A percentile compares a stretch with the other conserved stretches of the same genome.
These are phyloP conservation scores for Benincasa hispida DNA, from an alignment of 306 rosid genomes.

Conservation along the genomic window DNA sequence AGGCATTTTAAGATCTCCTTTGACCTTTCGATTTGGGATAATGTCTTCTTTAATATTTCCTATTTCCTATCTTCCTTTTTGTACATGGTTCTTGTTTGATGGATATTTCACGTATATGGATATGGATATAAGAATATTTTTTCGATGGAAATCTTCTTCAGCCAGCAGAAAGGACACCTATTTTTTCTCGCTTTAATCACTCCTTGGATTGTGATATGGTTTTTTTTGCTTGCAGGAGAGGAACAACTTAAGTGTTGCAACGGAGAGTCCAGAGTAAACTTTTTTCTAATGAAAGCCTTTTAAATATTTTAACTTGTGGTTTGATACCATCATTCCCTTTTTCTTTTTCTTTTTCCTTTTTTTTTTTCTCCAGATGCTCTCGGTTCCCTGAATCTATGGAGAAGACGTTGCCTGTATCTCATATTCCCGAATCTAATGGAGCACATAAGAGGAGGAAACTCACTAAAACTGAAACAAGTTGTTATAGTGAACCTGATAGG, in stretches of 20 bases:
- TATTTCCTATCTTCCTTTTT: background rate
- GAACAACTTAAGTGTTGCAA: constrained; percentile 28
- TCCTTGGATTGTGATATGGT: constrained; percentile 1
- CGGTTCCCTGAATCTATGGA: constrained; percentile 26
- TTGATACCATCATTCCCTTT: constrained; percentile 8
- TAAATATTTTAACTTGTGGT: constrained; percentile 3
- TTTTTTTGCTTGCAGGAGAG: constrained; percentile 31
- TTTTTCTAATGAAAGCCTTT: constrained; percentile 10
- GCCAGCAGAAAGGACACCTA: background rate
- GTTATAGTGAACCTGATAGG: constrained; percentile 16
- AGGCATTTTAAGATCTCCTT: background rate
- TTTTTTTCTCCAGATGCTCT: constrained; percentile 37
- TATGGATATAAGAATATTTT: background rate
- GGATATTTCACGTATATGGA: background rate
- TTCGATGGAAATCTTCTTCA: background rate
- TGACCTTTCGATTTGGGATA: background rate
- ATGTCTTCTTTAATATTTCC: background rate
- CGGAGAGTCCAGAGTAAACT: constrained; percentile 47
- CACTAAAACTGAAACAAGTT: constrained; percentile 19
- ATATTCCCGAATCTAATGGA: constrained; percentile 19
- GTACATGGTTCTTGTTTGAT: background rate
- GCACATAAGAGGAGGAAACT: constrained; percentile 28
- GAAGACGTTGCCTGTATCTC: constrained; percentile 23
- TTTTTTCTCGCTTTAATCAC: background rate
- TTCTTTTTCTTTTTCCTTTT: background rate